These are phyloP conservation scores for Cicer judaicum DNA, from an alignment of 306 rosid genomes.

Conservation along the genomic window DNA sequence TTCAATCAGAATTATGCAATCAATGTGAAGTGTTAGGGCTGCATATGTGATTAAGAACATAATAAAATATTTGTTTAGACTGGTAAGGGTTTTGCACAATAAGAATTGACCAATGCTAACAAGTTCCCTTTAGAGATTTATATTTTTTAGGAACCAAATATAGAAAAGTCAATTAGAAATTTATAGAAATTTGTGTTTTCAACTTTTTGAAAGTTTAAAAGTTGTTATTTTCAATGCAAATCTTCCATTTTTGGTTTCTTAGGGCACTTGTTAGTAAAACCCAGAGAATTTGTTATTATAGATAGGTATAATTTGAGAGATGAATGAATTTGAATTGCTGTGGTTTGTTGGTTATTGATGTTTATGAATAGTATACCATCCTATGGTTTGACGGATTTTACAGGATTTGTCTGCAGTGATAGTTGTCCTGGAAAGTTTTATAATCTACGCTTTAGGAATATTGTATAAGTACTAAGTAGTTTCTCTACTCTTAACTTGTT, in stretches of 20 bases:
- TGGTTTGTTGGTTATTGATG: constrained; percentile 21
- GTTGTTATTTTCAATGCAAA: too few relatives aligned
- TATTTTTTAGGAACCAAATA: too few relatives aligned
- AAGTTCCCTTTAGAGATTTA: too few relatives aligned
- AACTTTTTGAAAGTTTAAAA: too few relatives aligned
- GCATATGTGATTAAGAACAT: constrained; percentile 13
- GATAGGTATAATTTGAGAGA: background rate
- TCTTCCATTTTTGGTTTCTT: too few relatives aligned
- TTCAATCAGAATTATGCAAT: too few relatives aligned
- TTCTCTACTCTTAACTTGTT: constrained; percentile 20
- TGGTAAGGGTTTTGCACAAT: constrained; percentile 1
- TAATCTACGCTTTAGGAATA: constrained; percentile 20
- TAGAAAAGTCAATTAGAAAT: too few relatives aligned
- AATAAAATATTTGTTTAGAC: background rate
- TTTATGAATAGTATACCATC: background rate
- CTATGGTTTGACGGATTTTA: constrained; percentile 25
- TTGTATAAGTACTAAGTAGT: background rate
- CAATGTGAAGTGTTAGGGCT: too few relatives aligned
- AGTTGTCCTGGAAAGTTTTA: background rate
- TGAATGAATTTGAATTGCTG: constrained; percentile 26
- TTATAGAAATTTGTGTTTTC: too few relatives aligned
- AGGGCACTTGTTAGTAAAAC: too few relatives aligned
- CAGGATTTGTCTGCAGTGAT: constrained; percentile 19
- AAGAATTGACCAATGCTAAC: background rate
- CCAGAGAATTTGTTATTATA: background rate